Percentiles rank a stretch among this genome's conserved stretches.
phyloP scores from a whole-genome alignment of 768 basidiomycete species.

The Panellus pusillus region DNA sequence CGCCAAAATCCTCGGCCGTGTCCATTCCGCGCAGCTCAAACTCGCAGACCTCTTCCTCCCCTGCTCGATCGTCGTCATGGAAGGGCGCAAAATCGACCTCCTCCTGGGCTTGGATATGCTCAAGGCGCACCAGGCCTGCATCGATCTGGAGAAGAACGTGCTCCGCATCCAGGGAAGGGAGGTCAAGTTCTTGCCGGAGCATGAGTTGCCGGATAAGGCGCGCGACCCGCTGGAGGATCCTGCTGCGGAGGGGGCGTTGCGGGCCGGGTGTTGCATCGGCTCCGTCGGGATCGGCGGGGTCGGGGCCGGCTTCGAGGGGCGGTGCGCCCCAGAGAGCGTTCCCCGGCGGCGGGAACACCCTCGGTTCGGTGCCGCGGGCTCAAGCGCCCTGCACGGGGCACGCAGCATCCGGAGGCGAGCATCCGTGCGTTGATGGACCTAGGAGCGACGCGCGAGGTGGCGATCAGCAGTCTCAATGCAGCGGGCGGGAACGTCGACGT shows the following conservation, averaged over 20 bases:
- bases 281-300: constrained; percentile 6
- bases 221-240: constrained; percentile 38
- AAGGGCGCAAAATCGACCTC: constrained; percentile 94
- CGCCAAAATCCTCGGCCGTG: constrained; percentile 88
- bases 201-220: constrained; percentile 87
- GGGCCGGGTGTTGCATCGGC: constrained; percentile 21
- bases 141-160: constrained; percentile 87
- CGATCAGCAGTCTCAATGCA: constrained; percentile 73
- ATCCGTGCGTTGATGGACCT: constrained; percentile 72
- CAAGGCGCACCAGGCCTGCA: constrained; percentile 93
- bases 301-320: no score
- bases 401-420: constrained; percentile 54
- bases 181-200: constrained; percentile 87
- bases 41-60: constrained; percentile 80
- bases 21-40: constrained; percentile 92
- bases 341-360: constrained; percentile 67
- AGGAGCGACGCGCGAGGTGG: constrained; percentile 75
- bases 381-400: constrained; percentile 22
- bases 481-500: constrained; percentile 85
- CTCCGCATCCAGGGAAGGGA: constrained; percentile 92
- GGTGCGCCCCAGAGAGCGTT: constrained; percentile 37
- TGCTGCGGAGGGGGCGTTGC: constrained; percentile 25
- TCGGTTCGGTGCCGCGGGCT: constrained; percentile 47
- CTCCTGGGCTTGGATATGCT: constrained; percentile 99
- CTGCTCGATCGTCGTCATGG: constrained; percentile 94